phyloP scores from a whole-genome alignment of 2,329 filamentous ascomycete species.

The Chalaropsis thielavioides region DNA sequence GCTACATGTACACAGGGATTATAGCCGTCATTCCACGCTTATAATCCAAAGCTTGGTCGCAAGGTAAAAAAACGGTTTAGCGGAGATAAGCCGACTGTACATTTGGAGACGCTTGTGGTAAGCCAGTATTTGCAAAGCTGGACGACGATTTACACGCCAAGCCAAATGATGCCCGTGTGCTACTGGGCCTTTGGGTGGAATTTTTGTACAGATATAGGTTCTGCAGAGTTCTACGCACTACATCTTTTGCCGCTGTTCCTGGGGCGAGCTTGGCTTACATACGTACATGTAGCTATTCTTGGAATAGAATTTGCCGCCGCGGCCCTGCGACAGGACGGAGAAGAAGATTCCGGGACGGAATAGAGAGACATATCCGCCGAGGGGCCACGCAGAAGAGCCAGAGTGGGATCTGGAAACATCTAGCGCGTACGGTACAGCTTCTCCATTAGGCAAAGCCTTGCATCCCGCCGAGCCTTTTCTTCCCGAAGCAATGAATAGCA shows the following conservation, averaged over 20 bases:
- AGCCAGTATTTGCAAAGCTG: not conserved
- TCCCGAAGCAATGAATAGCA: not conserved
- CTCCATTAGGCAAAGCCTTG: not conserved
- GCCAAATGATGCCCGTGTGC: too few relatives aligned
- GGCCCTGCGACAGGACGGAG: not conserved
- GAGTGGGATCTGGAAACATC: not conserved
- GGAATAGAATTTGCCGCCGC: not conserved
- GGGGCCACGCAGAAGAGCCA: too few relatives aligned
- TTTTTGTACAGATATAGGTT: not conserved
- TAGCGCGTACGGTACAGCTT: not conserved
- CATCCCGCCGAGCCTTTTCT: not conserved
- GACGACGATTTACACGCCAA: not conserved
- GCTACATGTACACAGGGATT: too few relatives aligned
- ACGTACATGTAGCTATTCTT: too few relatives aligned
- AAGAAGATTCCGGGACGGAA: not conserved
- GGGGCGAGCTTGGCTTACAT: not conserved
- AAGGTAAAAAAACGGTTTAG: not conserved
- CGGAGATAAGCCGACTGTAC: not conserved
- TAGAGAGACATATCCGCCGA: too few relatives aligned
- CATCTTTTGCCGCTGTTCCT: not conserved
- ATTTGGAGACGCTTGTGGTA: not conserved
- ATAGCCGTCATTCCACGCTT: not conserved
- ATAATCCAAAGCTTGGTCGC: not conserved
- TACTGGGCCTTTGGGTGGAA: not conserved
- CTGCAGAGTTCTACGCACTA: too few relatives aligned